Percentiles rank a stretch among this genome's conserved stretches.
Conservation (phyloP, 2,329 filamentous ascomycete species). For the Fusarium paranaense region DNA sequence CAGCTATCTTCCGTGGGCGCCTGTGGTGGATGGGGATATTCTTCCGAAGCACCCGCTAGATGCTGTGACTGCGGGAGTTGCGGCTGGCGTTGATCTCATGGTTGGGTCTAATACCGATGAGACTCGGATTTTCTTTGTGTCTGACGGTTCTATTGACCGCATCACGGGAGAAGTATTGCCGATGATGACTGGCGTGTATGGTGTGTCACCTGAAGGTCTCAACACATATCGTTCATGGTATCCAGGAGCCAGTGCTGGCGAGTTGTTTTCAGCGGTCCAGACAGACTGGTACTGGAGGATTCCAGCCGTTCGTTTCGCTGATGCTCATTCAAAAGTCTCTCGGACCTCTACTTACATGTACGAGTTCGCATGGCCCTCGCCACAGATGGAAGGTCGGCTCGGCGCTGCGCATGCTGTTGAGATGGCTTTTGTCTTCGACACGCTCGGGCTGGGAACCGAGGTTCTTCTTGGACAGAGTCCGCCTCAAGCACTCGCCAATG, state of each 20-base stretch:
- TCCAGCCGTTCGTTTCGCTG: not conserved
- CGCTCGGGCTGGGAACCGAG: not conserved
- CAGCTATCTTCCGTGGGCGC: not conserved
- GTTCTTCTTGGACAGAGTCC: not conserved
- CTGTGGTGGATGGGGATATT: not conserved
- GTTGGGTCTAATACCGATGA: not conserved
- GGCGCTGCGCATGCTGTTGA: not conserved
- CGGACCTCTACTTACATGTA: not conserved
- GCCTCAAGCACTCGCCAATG: not conserved
- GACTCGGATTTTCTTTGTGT: not conserved
- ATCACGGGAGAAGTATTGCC: not conserved
- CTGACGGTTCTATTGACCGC: not conserved
- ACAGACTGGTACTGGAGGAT: not conserved
- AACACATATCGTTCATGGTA: not conserved
- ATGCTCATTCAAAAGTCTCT: not conserved
- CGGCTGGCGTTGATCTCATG: not conserved
- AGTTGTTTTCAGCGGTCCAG: not conserved
- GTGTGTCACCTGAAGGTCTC: not conserved
- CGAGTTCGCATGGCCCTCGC: not conserved
- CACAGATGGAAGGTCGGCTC: not conserved
- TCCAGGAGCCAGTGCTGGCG: not conserved
- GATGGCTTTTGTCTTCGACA: not conserved
- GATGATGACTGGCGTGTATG: not conserved
- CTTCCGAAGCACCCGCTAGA: not conserved
- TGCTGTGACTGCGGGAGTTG: not conserved